Evolutionary conservation across 2,329 filamentous ascomycete genomes (phyloP).

Genomic region (Stemphylium vesicarium): DNA sequence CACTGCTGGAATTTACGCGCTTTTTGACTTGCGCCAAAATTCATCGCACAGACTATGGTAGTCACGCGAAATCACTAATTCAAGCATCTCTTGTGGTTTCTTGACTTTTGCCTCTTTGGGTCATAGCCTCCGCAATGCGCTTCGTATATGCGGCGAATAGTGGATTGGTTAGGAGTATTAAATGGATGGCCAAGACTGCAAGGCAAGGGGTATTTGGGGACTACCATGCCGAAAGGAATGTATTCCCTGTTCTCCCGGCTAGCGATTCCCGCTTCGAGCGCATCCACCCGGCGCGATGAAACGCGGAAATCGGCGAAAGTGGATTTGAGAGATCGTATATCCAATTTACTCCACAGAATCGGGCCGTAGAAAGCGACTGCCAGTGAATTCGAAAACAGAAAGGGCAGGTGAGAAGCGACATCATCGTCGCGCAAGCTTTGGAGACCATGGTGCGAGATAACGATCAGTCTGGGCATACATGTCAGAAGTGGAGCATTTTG

Average conservation of each 20-base stretch:
- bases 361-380: background rate
- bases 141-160: background rate
- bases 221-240: background rate
- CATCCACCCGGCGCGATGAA: conserved; percentile 3
- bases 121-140: background rate
- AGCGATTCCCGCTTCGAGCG: conserved; percentile 1
- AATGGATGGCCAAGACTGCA: background rate
- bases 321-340: conserved; percentile 1
- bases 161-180: background rate
- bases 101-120: conserved; percentile 12
- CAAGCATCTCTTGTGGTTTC: conserved; percentile 7
- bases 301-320: background rate
- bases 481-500: too few relatives aligned
- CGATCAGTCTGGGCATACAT: too few relatives aligned
- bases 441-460: too few relatives aligned
- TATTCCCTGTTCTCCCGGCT: background rate
- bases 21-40: conserved; percentile 1
- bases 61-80: background rate
- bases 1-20: background rate
- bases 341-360: background rate
- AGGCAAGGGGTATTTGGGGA: background rate
- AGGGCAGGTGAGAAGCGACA: background rate
- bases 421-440: too few relatives aligned
- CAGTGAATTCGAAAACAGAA: background rate
- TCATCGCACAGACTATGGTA: background rate